Evolutionary conservation across 2,329 filamentous ascomycete genomes (phyloP), one percentile per base, ranked within the genome.

Genomic region (Bipolaris victoriae): DNA sequence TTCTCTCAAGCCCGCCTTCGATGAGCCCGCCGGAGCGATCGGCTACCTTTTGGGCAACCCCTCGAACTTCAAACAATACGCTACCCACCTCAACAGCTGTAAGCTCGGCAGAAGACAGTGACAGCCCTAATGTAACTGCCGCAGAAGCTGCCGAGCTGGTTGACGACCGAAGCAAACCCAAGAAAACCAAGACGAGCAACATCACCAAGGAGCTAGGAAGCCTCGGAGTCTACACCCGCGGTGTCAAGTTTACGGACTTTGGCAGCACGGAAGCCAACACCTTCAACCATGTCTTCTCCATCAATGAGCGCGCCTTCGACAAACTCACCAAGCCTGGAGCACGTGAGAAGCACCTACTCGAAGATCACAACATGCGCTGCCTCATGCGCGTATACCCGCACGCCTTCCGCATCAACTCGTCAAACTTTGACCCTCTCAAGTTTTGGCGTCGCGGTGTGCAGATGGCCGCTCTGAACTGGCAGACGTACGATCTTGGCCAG

Each of bases 401-500:
- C 52, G 88, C 86, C 36, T 88, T 87, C 66, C 89, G 95, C 26
- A 83, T 98, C 55, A 87, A 86, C 33, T 98, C 95, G 0, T 91
- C 90, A 67, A 99, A 99, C 78, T 98, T 97, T 71, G 92, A 97
- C 69, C 95, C 95, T 1, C 85, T 97, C 62, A 88, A 89, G 61
- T 96, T 95, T 74, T 99, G 95, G 95, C 88, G 94, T 49, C 88
- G 92, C 41, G 95, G 95, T 31, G 95, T 97, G 16, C 95, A 99
- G 78, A 98, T 99, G 94, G 92, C 90, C 13, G 95, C 95, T 0
- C 83, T 98, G 61, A 99, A 99, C 78, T 98, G 95, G 94, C 95
- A 99, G 78, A 98, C 93, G 0, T 97, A 96, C 71, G 95, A 98
- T 72, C 83, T 96, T 16, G 92, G 93, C 44, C 95, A 97, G 86